phyloP scores from a whole-genome alignment of 1,139 yeast genomes.

The Geotrichum cucujoidarum region DNA sequence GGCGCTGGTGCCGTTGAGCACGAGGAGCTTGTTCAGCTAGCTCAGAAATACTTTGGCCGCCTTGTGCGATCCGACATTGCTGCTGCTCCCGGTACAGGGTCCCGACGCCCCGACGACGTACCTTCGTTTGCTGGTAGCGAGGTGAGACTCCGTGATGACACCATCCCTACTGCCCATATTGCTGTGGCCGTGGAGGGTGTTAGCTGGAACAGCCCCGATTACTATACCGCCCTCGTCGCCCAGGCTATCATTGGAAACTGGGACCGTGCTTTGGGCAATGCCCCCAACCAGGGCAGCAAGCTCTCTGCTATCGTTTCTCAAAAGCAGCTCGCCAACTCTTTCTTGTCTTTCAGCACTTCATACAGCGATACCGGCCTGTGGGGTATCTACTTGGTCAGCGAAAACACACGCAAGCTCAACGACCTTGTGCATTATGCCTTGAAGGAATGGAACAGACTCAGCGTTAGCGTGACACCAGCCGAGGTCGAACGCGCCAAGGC shows the following conservation, averaged over 20 bases:
- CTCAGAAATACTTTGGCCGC: constrained; percentile 70
- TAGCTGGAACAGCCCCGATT: constrained; percentile 94
- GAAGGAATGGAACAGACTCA: constrained; percentile 84
- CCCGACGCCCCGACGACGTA: constrained; percentile 55
- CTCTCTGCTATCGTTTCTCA: constrained; percentile 73
- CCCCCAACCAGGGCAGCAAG: constrained; percentile 84
- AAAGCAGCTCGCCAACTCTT: constrained; percentile 80
- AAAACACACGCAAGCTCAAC: constrained; percentile 61
- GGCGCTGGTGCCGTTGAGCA: constrained; percentile 95
- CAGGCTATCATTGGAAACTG: constrained; percentile 96
- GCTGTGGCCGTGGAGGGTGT: constrained; percentile 98
- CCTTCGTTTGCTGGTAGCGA: constrained; percentile 87
- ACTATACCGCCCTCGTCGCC: constrained; percentile 90
- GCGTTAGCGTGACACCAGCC: constrained; percentile 71
- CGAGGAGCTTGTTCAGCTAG: constrained; percentile 70
- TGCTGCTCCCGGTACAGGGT: constrained; percentile 64
- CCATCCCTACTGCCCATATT: constrained; percentile 83
- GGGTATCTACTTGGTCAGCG: constrained; percentile 93
- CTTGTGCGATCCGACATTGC: constrained; percentile 62
- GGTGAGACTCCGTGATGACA: constrained; percentile 71
- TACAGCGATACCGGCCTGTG: constrained; percentile 96
- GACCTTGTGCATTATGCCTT: constrained; percentile 67
- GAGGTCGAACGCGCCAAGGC: constrained; percentile 94
- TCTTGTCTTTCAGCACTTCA: constrained; percentile 93
- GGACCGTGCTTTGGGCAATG: constrained; percentile 90